These are phyloP conservation scores for Gossypium longicalyx DNA, from an alignment of 345 rosid species.

Conservation along the genomic window DNA sequence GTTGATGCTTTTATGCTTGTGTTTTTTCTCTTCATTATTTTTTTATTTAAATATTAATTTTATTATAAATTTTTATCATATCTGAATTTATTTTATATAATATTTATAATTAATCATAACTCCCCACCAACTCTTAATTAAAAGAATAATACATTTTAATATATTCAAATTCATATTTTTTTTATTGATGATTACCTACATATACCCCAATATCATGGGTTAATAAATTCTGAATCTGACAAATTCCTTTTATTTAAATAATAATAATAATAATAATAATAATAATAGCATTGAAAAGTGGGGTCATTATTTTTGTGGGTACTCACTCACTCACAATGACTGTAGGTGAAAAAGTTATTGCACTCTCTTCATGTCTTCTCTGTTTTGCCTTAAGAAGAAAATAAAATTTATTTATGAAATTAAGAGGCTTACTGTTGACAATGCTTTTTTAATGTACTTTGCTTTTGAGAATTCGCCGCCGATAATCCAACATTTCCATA, in stretches of 20 bases:
- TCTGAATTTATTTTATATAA: rapidly evolving
- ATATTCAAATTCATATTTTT: rapidly evolving
- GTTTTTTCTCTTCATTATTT: too few relatives aligned
- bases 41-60: too few relatives aligned
- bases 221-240: neutral
- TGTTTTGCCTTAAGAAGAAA: neutral
- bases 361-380: neutral
- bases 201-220: neutral
- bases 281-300: neutral
- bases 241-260: neutral
- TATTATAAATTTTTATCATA: too few relatives aligned
- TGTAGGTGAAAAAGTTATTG: neutral
- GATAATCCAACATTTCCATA: too few relatives aligned
- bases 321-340: neutral
- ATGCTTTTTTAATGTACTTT: too few relatives aligned
- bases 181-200: too few relatives aligned
- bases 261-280: neutral
- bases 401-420: too few relatives aligned
- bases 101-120: rapidly evolving
- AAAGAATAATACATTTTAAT: rapidly evolving
- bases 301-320: neutral
- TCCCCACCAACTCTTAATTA: rapidly evolving
- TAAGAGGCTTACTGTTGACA: too few relatives aligned
- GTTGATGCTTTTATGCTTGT: too few relatives aligned
- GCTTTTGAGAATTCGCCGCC: too few relatives aligned